phyloP scores from a whole-genome alignment of 345 rosid genomes.

The Hypericum perforatum region DNA sequence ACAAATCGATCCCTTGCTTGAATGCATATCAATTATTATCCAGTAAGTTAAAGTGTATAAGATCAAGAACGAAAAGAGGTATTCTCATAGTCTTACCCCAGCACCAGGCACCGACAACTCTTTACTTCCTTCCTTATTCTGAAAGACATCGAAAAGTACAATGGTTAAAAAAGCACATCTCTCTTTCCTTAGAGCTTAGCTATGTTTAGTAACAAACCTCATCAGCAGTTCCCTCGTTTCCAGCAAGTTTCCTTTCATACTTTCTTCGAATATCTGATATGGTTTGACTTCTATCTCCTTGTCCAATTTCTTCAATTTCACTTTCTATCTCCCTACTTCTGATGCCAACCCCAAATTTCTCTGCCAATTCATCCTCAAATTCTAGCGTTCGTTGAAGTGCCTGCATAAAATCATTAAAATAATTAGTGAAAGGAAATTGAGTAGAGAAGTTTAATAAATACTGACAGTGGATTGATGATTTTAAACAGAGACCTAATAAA shows the following conservation, averaged over 20 bases:
- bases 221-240: slow-evolving; percentile 46
- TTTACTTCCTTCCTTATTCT: slow-evolving; percentile 68
- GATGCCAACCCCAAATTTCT: slow-evolving; percentile 85
- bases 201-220: slow-evolving; percentile 34
- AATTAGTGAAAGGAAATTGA: background rate
- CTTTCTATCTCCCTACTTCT: slow-evolving; percentile 48
- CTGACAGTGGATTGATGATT: too few relatives aligned
- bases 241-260: slow-evolving; percentile 88
- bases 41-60: background rate
- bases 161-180: slow-evolving; percentile 1
- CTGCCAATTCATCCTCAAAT: slow-evolving; percentile 91
- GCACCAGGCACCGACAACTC: slow-evolving; percentile 86
- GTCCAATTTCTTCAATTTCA: slow-evolving; percentile 82
- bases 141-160: slow-evolving; percentile 20
- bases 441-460: too few relatives aligned
- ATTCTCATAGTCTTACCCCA: slow-evolving; percentile 54
- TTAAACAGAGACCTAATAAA: too few relatives aligned
- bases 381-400: slow-evolving; percentile 91
- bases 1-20: too few relatives aligned
- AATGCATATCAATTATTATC: background rate
- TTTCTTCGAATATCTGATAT: slow-evolving; percentile 85
- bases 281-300: slow-evolving; percentile 50
- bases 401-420: slow-evolving; percentile 30
- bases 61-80: background rate
- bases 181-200: slow-evolving; percentile 5